These are phyloP conservation scores for Niveomyces coronatus DNA, from an alignment of 2,329 filamentous ascomycete species.

Conservation along the genomic window DNA sequence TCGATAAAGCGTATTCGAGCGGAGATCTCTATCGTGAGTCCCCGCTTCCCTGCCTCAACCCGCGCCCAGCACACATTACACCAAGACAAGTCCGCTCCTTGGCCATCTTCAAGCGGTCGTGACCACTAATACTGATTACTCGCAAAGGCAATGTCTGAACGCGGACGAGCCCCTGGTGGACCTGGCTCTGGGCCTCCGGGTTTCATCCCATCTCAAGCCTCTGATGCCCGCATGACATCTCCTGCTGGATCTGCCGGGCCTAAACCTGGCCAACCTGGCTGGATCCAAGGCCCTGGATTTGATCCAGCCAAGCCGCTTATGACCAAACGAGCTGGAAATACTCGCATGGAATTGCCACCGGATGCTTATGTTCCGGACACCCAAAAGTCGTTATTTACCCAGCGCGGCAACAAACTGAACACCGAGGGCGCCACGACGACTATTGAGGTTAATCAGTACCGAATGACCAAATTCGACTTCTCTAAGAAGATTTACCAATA, in stretches of 20 bases:
- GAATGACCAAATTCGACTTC: constrained; percentile 48
- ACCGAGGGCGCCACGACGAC: constrained; percentile 43
- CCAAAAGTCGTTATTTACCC: constrained; percentile 24
- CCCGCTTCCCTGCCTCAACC: too few species aligned
- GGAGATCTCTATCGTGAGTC: too few species aligned
- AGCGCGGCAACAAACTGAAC: constrained; percentile 37
- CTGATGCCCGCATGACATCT: constrained; percentile 2
- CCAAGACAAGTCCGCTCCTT: too few species aligned
- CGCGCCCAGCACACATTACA: too few species aligned
- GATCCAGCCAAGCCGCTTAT: constrained; percentile 31
- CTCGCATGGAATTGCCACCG: constrained; percentile 46
- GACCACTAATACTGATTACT: too few species aligned
- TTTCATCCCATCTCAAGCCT: constrained; percentile 1
- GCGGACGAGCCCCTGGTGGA: constrained; percentile 17
- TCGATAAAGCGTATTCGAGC: too few species aligned
- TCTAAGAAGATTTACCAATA: constrained; percentile 65
- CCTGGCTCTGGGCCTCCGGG: constrained; percentile 1
- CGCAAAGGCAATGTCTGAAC: constrained; percentile 20
- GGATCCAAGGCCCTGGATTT: constrained; percentile 25
- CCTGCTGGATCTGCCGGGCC: constrained; percentile 12
- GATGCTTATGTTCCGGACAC: constrained; percentile 39
- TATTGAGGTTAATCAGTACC: constrained; percentile 64
- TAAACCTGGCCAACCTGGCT: constrained; percentile 15
- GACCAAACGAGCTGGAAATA: constrained; percentile 25
- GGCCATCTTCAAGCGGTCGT: too few species aligned